Conservation (phyloP, 1,284 basidiomycete species). For the Fomitopsis schrenkii region DNA sequence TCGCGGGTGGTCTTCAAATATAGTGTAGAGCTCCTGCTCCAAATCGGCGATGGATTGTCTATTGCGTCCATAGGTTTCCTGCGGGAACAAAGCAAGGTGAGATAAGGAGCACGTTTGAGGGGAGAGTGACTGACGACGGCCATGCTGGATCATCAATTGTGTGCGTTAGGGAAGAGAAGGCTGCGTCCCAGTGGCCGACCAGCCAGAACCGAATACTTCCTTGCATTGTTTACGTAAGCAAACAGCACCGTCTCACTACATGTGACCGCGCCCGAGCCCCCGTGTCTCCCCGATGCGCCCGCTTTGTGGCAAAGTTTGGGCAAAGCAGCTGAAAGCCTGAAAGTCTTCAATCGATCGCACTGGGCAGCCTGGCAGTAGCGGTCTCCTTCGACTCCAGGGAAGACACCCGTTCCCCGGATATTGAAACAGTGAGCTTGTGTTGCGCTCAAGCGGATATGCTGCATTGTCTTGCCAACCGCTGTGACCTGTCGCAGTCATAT, state of each 20-base stretch:
- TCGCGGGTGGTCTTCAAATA: slow-evolving; percentile 61
- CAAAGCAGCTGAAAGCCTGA: too few species aligned
- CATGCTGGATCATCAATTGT: not conserved
- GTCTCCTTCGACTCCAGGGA: too few species aligned
- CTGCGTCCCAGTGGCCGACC: not conserved
- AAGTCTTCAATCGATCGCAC: too few species aligned
- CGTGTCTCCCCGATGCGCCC: not conserved
- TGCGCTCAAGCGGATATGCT: too few species aligned
- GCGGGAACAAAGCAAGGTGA: not conserved
- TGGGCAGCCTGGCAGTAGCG: too few species aligned
- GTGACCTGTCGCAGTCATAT: too few species aligned
- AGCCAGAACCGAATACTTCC: not conserved
- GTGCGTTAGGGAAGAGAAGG: not conserved
- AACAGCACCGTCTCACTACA: not conserved
- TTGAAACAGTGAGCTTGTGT: too few species aligned
- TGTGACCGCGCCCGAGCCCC: not conserved
- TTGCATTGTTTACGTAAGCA: not conserved
- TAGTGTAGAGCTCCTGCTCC: slow-evolving; percentile 57
- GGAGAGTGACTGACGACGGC: not conserved
- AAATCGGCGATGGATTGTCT: slow-evolving; percentile 66
- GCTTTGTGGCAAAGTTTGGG: too few species aligned
- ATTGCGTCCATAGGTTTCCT: slow-evolving; percentile 42
- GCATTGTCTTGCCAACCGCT: too few species aligned
- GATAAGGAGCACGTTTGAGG: not conserved
- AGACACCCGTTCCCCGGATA: too few species aligned